Percentiles rank a stretch among this genome's conserved stretches.
phyloP scores from a whole-genome alignment of 2,329 filamentous ascomycete genomes.

The Cladosporium sphaerospermum region DNA sequence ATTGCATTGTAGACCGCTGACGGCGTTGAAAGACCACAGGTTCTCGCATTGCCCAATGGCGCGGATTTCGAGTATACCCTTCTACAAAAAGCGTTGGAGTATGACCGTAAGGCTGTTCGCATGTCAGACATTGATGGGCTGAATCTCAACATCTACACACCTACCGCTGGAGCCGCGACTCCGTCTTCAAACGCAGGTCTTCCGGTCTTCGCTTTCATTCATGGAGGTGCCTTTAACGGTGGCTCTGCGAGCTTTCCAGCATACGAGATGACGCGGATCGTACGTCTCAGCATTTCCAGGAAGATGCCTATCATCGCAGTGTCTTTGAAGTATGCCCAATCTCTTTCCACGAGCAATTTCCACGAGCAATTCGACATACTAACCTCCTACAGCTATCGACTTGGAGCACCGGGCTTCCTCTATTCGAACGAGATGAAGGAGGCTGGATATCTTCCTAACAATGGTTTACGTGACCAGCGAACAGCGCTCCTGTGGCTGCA shows the following conservation, averaged over 20 bases:
- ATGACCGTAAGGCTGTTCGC: conserved; percentile 21
- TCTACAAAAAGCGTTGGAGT: conserved; percentile 44
- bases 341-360: neutral
- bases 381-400: conserved; percentile 38
- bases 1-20: neutral
- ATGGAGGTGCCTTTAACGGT: conserved; percentile 46
- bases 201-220: conserved; percentile 49
- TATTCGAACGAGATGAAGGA: conserved; percentile 18
- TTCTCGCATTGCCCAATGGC: conserved; percentile 36
- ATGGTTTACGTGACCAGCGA: conserved; percentile 26
- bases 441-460: conserved; percentile 23
- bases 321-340: conserved; percentile 23
- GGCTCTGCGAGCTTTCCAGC: conserved; percentile 50
- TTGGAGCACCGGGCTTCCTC: conserved; percentile 39
- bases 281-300: conserved; percentile 39
- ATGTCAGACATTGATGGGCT: conserved; percentile 45
- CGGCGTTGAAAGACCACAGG: conserved; percentile 28
- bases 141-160: conserved; percentile 48
- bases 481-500: conserved; percentile 34
- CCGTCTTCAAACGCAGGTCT: conserved; percentile 28
- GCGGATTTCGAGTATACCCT: conserved; percentile 43
- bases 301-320: conserved; percentile 42
- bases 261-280: conserved; percentile 42
- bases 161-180: conserved; percentile 16
- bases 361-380: neutral